phyloP scores from a whole-genome alignment of 768 basidiomycete genomes.

The Mycena galericulata region DNA sequence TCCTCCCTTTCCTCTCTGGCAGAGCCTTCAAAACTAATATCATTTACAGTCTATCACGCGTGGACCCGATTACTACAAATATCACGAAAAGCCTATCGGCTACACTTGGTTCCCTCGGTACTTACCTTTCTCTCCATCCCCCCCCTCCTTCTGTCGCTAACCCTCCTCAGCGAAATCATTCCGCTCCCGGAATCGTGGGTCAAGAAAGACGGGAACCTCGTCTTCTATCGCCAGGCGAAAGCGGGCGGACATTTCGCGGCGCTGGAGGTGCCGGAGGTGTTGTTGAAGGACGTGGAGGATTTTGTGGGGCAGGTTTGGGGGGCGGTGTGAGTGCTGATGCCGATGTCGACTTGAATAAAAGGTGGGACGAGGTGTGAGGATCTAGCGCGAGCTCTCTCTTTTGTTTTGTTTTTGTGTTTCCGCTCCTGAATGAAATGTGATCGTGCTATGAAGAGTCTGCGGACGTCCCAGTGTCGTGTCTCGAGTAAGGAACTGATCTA shows the following conservation, averaged over 20 bases:
- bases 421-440: too few species aligned
- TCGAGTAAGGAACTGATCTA: too few species aligned
- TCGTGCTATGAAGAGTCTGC: neutral
- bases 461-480: too few species aligned
- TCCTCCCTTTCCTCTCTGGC: constrained; percentile 2
- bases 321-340: neutral
- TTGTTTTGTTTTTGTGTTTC: too few species aligned
- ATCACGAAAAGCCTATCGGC: constrained; percentile 13
- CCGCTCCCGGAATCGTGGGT: constrained; percentile 19
- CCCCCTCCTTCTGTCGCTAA: constrained; percentile 13
- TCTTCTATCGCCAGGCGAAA: constrained; percentile 24
- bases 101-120: constrained; percentile 19
- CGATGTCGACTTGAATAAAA: neutral
- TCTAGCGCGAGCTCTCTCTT: too few species aligned
- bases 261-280: constrained; percentile 20
- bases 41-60: constrained; percentile 14
- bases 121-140: constrained; percentile 9
- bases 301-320: constrained; percentile 18
- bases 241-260: constrained; percentile 22
- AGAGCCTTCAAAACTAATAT: constrained; percentile 16
- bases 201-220: constrained; percentile 20
- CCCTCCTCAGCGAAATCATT: constrained; percentile 16
- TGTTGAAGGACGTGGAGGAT: constrained; percentile 21
- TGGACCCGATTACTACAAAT: constrained; percentile 10
- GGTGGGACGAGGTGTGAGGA: constrained; percentile 2